Conservation (phyloP, 805 yeast species). For the Candida xyloterini region DNA sequence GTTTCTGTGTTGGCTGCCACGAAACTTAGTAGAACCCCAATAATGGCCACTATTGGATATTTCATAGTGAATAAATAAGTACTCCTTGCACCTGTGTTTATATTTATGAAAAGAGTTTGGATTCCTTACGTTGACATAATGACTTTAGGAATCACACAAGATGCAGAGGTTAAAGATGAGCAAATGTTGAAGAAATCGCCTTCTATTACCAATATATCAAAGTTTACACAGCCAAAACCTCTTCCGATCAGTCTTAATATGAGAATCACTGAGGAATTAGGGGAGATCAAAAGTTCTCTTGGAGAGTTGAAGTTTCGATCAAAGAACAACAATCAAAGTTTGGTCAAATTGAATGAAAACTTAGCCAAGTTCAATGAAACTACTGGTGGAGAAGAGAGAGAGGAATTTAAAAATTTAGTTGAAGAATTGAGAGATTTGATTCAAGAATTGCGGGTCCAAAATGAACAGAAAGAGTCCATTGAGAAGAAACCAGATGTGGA, state of each 20-base stretch:
- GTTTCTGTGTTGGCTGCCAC: constrained; percentile 25
- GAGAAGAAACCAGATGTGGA: too few species aligned
- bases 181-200: constrained; percentile 20
- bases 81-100: constrained; percentile 13
- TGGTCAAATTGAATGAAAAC: constrained; percentile 21
- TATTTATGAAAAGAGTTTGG: constrained; percentile 14
- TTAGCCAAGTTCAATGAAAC: constrained; percentile 19
- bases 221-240: constrained; percentile 22
- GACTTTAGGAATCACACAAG: constrained; percentile 8
- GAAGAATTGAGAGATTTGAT: constrained; percentile 1
- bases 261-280: constrained; percentile 22
- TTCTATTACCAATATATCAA: constrained; percentile 20
- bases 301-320: constrained; percentile 22
- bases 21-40: background rate
- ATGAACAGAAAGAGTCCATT: background rate
- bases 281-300: constrained; percentile 16
- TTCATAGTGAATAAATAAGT: constrained; percentile 1
- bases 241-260: constrained; percentile 22
- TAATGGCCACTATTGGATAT: background rate
- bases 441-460: background rate
- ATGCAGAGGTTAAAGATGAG: constrained; percentile 3
- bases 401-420: background rate
- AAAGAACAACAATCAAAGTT: constrained; percentile 21
- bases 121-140: constrained; percentile 7
- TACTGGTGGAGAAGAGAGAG: constrained; percentile 3